phyloP scores from a whole-genome alignment of 345 rosid species.

The Brassica nigra region DNA sequence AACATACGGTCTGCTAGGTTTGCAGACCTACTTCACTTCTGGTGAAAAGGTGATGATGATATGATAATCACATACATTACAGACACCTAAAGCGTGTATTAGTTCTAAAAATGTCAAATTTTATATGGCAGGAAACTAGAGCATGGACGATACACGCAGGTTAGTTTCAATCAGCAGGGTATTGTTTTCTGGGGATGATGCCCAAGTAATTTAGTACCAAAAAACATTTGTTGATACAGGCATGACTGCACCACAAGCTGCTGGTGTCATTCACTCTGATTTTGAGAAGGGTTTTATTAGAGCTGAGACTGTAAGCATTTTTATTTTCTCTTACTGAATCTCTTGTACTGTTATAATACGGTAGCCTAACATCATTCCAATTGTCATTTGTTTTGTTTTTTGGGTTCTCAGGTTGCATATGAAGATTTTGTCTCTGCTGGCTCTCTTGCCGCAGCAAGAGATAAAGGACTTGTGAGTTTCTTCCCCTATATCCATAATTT shows the following conservation, averaged over 20 bases:
- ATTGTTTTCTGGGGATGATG: background rate
- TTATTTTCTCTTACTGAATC: background rate
- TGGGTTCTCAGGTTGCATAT: conserved; percentile 1
- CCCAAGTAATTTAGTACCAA: conserved; percentile 5
- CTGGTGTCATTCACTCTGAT: conserved; percentile 96
- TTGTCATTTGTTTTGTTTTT: background rate
- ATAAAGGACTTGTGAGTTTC: conserved; percentile 86
- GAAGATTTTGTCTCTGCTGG: conserved; percentile 85
- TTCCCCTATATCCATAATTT: conserved; percentile 17
- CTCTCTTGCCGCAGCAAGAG: conserved; percentile 81
- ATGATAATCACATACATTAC: background rate
- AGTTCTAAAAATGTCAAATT: background rate
- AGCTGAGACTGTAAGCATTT: conserved; percentile 84
- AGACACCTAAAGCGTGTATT: too few species aligned
- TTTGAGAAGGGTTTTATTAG: conserved; percentile 98
- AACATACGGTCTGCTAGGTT: conserved; percentile 79
- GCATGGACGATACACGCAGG: conserved; percentile 98
- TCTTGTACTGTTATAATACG: background rate
- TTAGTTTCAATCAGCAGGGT: conserved; percentile 43
- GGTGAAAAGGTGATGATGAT: conserved; percentile 80
- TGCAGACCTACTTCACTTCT: conserved; percentile 89
- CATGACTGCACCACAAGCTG: conserved; percentile 99
- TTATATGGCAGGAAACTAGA: conserved; percentile 76
- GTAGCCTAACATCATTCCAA: background rate
- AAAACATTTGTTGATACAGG: conserved; percentile 51